Evolutionary conservation across 106 monocot species (phyloP).

Genomic region (Platanthera guangdongensis): DNA sequence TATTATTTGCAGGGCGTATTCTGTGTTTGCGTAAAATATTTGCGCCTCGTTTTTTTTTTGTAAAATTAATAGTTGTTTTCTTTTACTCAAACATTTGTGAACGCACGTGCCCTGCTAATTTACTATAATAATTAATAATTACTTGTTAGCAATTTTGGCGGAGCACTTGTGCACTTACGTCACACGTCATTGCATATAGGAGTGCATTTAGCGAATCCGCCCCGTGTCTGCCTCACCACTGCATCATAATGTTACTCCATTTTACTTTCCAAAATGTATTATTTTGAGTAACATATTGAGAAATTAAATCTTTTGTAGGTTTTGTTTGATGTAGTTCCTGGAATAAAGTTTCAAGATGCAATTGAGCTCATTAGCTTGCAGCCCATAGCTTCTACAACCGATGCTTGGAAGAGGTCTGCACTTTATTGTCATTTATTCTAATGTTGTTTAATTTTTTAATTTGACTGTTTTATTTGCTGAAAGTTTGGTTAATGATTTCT

Average conservation of each 20-base stretch:
- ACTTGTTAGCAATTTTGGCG: no score
- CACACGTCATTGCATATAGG: no score
- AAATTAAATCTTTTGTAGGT: constrained; percentile 36
- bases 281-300: constrained; percentile 9
- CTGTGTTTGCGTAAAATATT: no score
- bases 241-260: background rate
- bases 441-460: background rate
- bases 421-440: constrained; percentile 3
- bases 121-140: no score
- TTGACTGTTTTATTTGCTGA: background rate
- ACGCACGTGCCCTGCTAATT: no score
- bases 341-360: constrained; percentile 82
- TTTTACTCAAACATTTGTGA: no score
- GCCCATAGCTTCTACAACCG: constrained; percentile 55
- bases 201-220: no score
- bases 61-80: no score
- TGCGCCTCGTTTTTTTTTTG: no score
- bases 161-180: no score
- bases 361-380: constrained; percentile 78
- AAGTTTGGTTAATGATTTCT: constrained; percentile 3
- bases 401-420: constrained; percentile 68
- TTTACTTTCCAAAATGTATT: background rate
- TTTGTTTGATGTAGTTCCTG: constrained; percentile 83
- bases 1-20: no score
- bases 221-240: no score